A percentile compares a stretch with the other conserved stretches of the same genome.
Conservation (phyloP, 1,139 yeast species). For the Pichia sp. region DNA sequence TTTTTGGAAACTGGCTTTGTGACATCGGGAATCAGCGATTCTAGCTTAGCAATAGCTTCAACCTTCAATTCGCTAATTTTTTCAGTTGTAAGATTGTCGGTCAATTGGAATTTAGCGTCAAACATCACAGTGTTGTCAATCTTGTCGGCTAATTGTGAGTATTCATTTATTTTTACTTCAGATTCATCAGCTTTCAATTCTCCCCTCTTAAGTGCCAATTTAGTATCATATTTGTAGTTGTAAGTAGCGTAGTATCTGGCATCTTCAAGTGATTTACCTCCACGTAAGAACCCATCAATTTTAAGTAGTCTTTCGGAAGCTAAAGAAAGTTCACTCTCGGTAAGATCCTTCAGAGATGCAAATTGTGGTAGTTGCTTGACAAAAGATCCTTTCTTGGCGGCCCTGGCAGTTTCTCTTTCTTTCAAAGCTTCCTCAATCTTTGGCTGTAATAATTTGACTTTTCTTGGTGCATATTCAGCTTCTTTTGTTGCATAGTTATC, state of each 20-base stretch:
- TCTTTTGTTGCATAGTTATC: slow-evolving; percentile 51
- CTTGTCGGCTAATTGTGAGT: slow-evolving; percentile 18
- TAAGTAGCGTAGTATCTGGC: slow-evolving; percentile 55
- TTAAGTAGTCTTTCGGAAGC: slow-evolving; percentile 50
- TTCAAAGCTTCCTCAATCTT: slow-evolving; percentile 39
- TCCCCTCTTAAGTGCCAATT: slow-evolving; percentile 40
- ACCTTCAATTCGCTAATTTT: slow-evolving; percentile 32
- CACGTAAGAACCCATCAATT: slow-evolving; percentile 46
- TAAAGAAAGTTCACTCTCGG: slow-evolving; percentile 34
- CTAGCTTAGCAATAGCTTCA: slow-evolving; percentile 30
- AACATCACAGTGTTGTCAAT: slow-evolving; percentile 34
- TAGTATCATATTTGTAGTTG: slow-evolving; percentile 45
- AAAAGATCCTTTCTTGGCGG: slow-evolving; percentile 28
- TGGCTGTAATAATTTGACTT: slow-evolving; percentile 57
- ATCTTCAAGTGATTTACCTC: slow-evolving; percentile 49
- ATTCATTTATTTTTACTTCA: slow-evolving; percentile 1
- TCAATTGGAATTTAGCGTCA: slow-evolving; percentile 38
- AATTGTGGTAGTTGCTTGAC: slow-evolving; percentile 28
- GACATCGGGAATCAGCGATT: slow-evolving; percentile 23
- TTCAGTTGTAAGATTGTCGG: slow-evolving; percentile 34
- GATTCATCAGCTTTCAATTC: slow-evolving; percentile 36
- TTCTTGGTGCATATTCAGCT: slow-evolving; percentile 53
- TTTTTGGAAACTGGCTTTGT: slow-evolving; percentile 30
- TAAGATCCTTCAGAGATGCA: slow-evolving; percentile 24
- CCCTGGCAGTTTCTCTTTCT: slow-evolving; percentile 40